Evolutionary conservation across 108 stramenopile species (phyloP).

Genomic region (Schizochytrium sp.): DNA sequence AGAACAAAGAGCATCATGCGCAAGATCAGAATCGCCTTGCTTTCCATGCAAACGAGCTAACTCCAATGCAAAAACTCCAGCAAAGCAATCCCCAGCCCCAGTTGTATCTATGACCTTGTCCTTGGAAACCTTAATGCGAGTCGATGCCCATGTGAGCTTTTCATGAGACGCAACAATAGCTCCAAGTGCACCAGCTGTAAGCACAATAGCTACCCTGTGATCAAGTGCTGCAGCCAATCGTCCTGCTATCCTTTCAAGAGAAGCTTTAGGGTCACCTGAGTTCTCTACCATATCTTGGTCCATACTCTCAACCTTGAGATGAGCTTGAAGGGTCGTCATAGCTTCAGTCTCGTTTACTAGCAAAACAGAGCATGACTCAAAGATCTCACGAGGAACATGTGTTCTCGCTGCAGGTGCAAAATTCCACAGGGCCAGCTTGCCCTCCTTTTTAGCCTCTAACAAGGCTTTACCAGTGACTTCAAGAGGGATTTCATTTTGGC

Average conservation of each 20-base stretch:
- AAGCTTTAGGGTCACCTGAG: neutral
- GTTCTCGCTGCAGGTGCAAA: conserved; percentile 2
- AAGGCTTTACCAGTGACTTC: neutral
- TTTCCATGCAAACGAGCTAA: too few species aligned
- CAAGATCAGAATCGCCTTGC: neutral
- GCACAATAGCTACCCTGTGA: neutral
- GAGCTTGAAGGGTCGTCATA: neutral
- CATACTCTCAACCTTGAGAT: neutral
- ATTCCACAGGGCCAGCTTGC: conserved; percentile 1
- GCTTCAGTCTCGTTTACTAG: conserved; percentile 50
- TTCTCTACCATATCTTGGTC: neutral
- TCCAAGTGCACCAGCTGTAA: conserved; percentile 27
- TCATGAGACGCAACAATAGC: conserved; percentile 3
- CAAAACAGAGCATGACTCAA: neutral
- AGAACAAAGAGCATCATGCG: neutral
- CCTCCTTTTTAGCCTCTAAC: neutral
- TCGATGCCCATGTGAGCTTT: neutral
- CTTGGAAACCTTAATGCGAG: neutral
- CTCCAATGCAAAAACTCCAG: conserved; percentile 15
- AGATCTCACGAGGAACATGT: neutral
- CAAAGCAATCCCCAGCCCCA: conserved; percentile 36
- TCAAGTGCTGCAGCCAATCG: neutral
- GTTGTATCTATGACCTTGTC: conserved; percentile 32
- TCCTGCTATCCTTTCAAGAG: neutral
- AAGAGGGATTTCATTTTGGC: conserved; percentile 53